A percentile compares a stretch with the other conserved stretches of the same genome.
These are phyloP conservation scores for Corymbia calophylla DNA, from an alignment of 441 rosid genomes.

Conservation along the genomic window DNA sequence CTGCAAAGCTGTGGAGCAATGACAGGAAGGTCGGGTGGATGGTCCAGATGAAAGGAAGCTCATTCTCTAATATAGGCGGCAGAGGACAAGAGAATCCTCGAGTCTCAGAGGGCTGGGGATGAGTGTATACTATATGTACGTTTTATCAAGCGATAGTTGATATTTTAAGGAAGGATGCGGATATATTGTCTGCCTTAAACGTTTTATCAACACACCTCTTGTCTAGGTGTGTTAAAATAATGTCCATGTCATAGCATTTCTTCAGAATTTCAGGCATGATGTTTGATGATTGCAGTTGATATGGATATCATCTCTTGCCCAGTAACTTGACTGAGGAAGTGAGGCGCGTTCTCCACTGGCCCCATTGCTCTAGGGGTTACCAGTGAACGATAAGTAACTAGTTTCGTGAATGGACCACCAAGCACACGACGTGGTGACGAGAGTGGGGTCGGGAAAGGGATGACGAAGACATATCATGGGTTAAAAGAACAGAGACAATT, in stretches of 20 bases:
- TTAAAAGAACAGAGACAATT: background rate
- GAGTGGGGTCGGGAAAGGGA: background rate
- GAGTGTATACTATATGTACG: background rate
- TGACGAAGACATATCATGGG: background rate
- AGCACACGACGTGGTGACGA: background rate
- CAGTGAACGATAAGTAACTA: background rate
- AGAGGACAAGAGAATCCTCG: background rate
- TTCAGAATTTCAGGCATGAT: background rate
- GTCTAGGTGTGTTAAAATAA: background rate
- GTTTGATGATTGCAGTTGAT: background rate
- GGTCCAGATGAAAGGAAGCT: conserved; percentile 63
- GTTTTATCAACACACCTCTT: background rate
- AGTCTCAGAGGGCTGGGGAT: background rate
- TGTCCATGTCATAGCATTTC: background rate
- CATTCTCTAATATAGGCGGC: conserved; percentile 28
- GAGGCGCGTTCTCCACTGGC: background rate
- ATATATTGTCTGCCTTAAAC: background rate
- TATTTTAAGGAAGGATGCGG: background rate
- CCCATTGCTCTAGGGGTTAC: background rate
- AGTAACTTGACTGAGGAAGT: background rate
- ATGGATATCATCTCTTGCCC: background rate
- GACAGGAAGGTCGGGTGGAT: conserved; percentile 42
- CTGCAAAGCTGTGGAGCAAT: conserved; percentile 45
- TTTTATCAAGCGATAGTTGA: background rate
- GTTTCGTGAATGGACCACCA: background rate